Evolutionary conservation across 345 rosid genomes (phyloP).

Genomic region (Ailanthus altissimus): DNA sequence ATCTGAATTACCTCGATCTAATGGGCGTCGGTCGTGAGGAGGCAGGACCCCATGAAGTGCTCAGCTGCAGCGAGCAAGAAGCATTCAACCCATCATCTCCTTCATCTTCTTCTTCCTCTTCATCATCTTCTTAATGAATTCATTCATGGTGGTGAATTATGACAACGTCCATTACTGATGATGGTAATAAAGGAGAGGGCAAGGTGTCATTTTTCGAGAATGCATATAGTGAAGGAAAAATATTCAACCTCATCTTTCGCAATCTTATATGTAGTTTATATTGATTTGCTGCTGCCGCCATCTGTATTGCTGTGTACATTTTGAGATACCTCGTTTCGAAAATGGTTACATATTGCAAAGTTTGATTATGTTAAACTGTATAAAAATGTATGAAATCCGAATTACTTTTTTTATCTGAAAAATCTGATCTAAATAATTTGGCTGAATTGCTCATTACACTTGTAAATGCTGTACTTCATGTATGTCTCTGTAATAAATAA

Average conservation of each 20-base stretch:
- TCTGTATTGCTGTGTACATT: neutral
- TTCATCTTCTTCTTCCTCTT: slow-evolving; percentile 41
- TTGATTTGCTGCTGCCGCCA: neutral
- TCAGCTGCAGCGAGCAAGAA: slow-evolving; percentile 70
- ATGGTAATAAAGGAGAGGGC: neutral
- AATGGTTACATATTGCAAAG: no score
- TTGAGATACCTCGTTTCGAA: neutral
- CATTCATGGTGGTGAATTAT: neutral
- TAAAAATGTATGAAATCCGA: no score
- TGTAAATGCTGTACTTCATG: no score
- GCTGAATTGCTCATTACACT: no score
- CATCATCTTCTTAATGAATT: slow-evolving; percentile 18
- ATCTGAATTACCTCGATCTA: slow-evolving; percentile 70
- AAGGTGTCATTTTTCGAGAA: neutral
- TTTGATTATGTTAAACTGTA: no score
- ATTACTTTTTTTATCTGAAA: no score
- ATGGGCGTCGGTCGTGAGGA: slow-evolving; percentile 88
- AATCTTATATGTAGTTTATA: neutral
- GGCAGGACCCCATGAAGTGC: slow-evolving; percentile 81
- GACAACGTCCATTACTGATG: neutral
- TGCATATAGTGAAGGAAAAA: neutral
- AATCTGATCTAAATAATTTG: no score
- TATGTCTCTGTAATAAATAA: no score
- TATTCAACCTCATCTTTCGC: neutral
- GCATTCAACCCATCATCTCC: slow-evolving; percentile 46